A percentile compares a stretch with the other conserved stretches of the same genome.
Conservation (phyloP, 1,284 basidiomycete species). For the Sanghuangporus baumii region DNA sequence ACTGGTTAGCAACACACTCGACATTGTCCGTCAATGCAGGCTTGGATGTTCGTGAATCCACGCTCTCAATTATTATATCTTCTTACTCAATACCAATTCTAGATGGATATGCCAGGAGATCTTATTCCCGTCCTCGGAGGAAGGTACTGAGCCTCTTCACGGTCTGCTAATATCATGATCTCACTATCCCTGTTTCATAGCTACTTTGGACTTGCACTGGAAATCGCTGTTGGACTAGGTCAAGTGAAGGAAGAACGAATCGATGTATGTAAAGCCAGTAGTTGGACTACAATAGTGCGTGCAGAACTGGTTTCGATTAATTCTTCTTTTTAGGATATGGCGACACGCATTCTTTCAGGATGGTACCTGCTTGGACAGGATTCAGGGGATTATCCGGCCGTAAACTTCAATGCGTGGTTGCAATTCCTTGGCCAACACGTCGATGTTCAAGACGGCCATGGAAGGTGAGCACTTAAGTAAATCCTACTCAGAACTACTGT, state of each 20-base stretch:
- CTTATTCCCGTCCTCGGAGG: slow-evolving; percentile 28
- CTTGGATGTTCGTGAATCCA: slow-evolving; percentile 34
- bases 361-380: slow-evolving; percentile 38
- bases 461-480: slow-evolving; percentile 29
- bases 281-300: too few species aligned
- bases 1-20: slow-evolving; percentile 39
- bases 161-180: not conserved
- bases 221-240: slow-evolving; percentile 37
- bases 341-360: slow-evolving; percentile 54
- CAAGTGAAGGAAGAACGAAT: slow-evolving; percentile 41
- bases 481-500: not conserved
- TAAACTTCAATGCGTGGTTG: slow-evolving; percentile 49
- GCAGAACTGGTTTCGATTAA: too few species aligned
- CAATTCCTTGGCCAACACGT: slow-evolving; percentile 42
- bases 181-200: slow-evolving; percentile 14
- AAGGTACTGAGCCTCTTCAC: not conserved
- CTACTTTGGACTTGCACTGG: slow-evolving; percentile 48
- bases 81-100: not conserved
- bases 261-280: slow-evolving; percentile 31
- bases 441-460: slow-evolving; percentile 54
- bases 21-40: slow-evolving; percentile 36
- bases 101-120: slow-evolving; percentile 66
- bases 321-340: slow-evolving; percentile 44
- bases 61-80: not conserved
- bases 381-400: slow-evolving; percentile 41